phyloP scores from a whole-genome alignment of 2,329 filamentous ascomycete genomes.

The Huntiella omanensis region DNA sequence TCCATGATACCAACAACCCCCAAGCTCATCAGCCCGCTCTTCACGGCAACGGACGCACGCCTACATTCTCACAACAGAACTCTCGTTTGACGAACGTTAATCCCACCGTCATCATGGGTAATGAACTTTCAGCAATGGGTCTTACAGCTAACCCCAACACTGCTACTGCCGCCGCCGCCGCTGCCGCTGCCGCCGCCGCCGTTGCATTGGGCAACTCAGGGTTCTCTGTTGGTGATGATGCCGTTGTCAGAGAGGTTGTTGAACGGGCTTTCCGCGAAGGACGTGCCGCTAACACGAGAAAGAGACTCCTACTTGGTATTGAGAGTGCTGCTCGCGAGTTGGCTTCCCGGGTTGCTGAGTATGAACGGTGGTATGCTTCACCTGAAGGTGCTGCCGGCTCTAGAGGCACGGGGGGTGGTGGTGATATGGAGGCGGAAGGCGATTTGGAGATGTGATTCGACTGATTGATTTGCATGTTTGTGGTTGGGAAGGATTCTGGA shows the following conservation, averaged over 20 bases:
- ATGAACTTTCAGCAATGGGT: too few relatives aligned
- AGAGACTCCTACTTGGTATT: conserved; percentile 30
- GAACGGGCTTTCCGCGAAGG: conserved; percentile 29
- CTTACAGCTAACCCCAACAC: neutral
- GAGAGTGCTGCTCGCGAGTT: conserved; percentile 36
- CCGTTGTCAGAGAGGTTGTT: conserved; percentile 22
- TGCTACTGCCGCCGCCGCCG: neutral
- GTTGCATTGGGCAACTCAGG: neutral
- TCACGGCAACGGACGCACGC: conserved; percentile 6
- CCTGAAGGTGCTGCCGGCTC: conserved; percentile 9
- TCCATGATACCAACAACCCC: conserved; percentile 33
- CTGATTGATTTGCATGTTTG: too few relatives aligned
- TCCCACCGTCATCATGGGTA: too few relatives aligned
- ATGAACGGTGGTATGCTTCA: conserved; percentile 24
- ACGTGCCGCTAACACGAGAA: conserved; percentile 23
- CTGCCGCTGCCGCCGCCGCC: conserved; percentile 3
- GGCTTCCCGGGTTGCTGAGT: conserved; percentile 31
- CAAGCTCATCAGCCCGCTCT: conserved; percentile 17
- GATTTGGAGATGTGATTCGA: neutral
- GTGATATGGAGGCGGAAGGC: neutral
- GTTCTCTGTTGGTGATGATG: conserved; percentile 16
- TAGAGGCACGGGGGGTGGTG: conserved; percentile 3
- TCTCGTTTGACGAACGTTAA: conserved; percentile 9
- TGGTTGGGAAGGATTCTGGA: neutral
- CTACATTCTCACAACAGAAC: conserved; percentile 8